Base-by-base conservation (phyloP, 306 rosid genomes). In the Cucurbita moschata region DNA sequence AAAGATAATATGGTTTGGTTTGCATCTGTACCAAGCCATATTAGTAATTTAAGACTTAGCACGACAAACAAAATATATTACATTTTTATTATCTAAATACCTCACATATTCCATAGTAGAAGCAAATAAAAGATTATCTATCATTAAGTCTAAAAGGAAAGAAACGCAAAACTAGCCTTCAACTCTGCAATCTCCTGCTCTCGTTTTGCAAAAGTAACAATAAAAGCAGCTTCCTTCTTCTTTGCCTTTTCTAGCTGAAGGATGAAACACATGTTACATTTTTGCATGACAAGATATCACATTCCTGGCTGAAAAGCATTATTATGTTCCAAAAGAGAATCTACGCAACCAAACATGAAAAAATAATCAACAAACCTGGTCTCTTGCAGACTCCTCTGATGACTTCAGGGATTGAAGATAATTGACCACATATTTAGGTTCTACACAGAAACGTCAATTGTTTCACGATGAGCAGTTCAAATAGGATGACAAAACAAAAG, bases 221-320 rank as follows among this genome's bases (percentile, higher is more conserved):
- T 87, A 79, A 93, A 93, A 61, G 96, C 92, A 78, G 94, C 97
- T 84, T 93, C 98, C 88, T 93, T 93, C 85, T 88, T 93, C 87
- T 93, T 93, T 58, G 97, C 94, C 72, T 93, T 93, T 78, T 88
- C 98, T 75, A 93, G 87, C 98, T 93, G 83, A 78, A 49, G 15
- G 10, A 63, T 58, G 69, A 79, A 51, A 51, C 43, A 15, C 80
- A 35, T 71, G 70, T 70, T 67, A 77, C 59, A 80, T 66, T 49
- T 49, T 15, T 55, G 37, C 38, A 75, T 40, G 56, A 65, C 13
- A 7, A 51, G 78, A 71, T 10, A 73, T 23, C 80, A 67, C 42
- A 51, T 42, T 56, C 71, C 66, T 73, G 10, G 60, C 60, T 73
- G 35, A 7, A 65, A 65, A 65, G 8, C 53, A 9, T 10, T 23